Evolutionary conservation across 116 monocot species (phyloP).

Genomic region (Trichopus zeylanicus): DNA sequence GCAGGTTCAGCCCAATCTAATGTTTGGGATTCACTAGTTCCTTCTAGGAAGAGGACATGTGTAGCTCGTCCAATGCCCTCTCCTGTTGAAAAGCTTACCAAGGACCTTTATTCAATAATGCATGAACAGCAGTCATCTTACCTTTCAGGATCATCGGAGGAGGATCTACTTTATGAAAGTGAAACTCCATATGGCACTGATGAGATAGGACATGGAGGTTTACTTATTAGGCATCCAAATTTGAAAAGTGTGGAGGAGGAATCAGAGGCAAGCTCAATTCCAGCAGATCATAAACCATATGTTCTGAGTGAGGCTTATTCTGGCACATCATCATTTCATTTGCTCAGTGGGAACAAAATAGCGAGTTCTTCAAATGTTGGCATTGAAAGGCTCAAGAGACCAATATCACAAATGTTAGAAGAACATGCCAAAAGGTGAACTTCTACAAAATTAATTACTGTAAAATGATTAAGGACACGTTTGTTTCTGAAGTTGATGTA

Average conservation of each 20-base stretch:
- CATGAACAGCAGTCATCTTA: conserved; percentile 62
- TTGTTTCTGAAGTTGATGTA: not conserved
- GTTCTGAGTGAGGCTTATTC: conserved; percentile 24
- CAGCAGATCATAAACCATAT: conserved; percentile 34
- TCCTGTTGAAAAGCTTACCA: conserved; percentile 79
- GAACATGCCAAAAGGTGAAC: conserved; percentile 19
- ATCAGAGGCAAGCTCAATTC: conserved; percentile 91
- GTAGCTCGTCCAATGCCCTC: conserved; percentile 50
- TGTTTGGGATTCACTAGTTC: conserved; percentile 65
- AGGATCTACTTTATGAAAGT: conserved; percentile 71
- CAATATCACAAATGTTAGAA: not conserved
- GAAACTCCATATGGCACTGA: conserved; percentile 46
- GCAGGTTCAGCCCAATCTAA: conserved; percentile 80
- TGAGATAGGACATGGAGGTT: conserved; percentile 81
- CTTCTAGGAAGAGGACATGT: conserved; percentile 69
- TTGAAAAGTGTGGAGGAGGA: conserved; percentile 66
- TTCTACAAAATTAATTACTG: not conserved
- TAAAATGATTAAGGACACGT: not conserved
- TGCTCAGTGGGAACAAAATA: conserved; percentile 34
- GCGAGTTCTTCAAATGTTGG: conserved; percentile 12
- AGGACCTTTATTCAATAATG: conserved; percentile 67
- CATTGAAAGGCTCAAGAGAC: conserved; percentile 8
- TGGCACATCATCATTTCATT: conserved; percentile 28
- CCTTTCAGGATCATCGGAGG: conserved; percentile 49
- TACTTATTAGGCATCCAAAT: conserved; percentile 67